Evolutionary conservation across 805 yeast genomes (phyloP).

Genomic region (Zygoascus flipseniorum): DNA sequence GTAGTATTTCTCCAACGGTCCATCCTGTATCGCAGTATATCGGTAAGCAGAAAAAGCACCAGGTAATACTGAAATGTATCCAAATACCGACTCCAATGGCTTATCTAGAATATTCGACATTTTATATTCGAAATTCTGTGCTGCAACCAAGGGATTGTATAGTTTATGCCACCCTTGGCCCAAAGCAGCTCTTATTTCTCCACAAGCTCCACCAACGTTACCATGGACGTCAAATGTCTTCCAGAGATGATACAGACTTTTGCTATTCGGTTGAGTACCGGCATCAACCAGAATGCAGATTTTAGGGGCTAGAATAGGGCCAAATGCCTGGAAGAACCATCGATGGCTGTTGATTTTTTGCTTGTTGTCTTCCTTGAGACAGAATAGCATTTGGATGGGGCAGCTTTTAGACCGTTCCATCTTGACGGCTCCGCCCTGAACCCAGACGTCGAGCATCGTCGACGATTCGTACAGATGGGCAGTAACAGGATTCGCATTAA

Average conservation of each 20-base stretch:
- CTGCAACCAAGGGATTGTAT: slow-evolving; percentile 84
- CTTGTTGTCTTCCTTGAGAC: slow-evolving; percentile 81
- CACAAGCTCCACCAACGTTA: slow-evolving; percentile 95
- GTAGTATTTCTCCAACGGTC: slow-evolving; percentile 83
- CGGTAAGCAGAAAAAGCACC: slow-evolving; percentile 97
- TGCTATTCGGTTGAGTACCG: slow-evolving; percentile 84
- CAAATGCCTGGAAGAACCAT: slow-evolving; percentile 94
- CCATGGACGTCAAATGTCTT: slow-evolving; percentile 66
- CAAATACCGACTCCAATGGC: slow-evolving; percentile 92
- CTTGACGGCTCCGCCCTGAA: slow-evolving; percentile 47
- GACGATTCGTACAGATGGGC: slow-evolving; percentile 93
- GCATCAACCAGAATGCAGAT: slow-evolving; percentile 84
- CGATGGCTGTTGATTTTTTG: slow-evolving; percentile 92
- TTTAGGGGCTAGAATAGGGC: slow-evolving; percentile 71
- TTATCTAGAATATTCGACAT: slow-evolving; percentile 92
- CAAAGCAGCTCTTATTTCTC: slow-evolving; percentile 82
- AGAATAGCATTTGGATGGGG: slow-evolving; percentile 84
- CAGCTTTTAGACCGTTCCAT: slow-evolving; percentile 55
- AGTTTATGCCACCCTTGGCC: slow-evolving; percentile 52
- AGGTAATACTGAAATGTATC: slow-evolving; percentile 88
- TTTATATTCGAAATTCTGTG: slow-evolving; percentile 95
- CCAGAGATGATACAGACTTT: slow-evolving; percentile 86
- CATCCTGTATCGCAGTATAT: slow-evolving; percentile 65
- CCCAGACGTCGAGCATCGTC: slow-evolving; percentile 76
- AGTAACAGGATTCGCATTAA: slow-evolving; percentile 71